Evolutionary conservation across 2,329 filamentous ascomycete species (phyloP), one percentile per base, ranked within the genome.

Genomic region (Hypomyces rosellus): DNA sequence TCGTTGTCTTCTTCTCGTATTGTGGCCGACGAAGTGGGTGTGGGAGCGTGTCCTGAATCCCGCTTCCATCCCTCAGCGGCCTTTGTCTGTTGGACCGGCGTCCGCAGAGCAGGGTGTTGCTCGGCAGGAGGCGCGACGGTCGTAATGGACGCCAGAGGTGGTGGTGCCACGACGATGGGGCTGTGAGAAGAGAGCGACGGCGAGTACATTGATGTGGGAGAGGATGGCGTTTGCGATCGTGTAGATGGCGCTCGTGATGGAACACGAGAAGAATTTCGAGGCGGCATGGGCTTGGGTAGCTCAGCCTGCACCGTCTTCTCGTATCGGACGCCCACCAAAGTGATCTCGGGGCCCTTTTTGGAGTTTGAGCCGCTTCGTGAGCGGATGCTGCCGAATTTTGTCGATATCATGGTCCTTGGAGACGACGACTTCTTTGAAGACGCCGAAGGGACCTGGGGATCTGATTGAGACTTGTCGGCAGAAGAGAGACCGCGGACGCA

Each of bases 261-360:
- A 54, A 55, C 50, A 57, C 66, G 69, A 54, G 64, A 63, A 56
- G 64, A 69, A 62, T 65, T 71, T 60, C 70, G 69, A 54, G 74
- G 72, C 45, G 73, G 65, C 52, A 80, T 65, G 42, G 75, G 74
- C 55, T 82, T 78, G 34, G 81, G 81, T 52, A 77, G 77, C 63
- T 78, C 75, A 44, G 77, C 77, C 58, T 77, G 74, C 46, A 75
- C 68, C 34, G 78, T 80, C 64, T 83, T 75, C 61, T 85, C 81
- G 68, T 85, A 84, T 51, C 78, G 76, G 49, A 84, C 61, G 44
- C 74, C 74, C 52, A 83, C 71, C 57, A 83, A 63, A 56, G 65
- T 68, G 39, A 70, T 66, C 57, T 79, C 77, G 34, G 62, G 61
- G 15, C 60, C 54, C 52, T 58, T 63, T 40, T 58, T 58, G 16